These are phyloP conservation scores for Misopates orontium DNA, from an alignment of 257 asterid species.

Conservation along the genomic window DNA sequence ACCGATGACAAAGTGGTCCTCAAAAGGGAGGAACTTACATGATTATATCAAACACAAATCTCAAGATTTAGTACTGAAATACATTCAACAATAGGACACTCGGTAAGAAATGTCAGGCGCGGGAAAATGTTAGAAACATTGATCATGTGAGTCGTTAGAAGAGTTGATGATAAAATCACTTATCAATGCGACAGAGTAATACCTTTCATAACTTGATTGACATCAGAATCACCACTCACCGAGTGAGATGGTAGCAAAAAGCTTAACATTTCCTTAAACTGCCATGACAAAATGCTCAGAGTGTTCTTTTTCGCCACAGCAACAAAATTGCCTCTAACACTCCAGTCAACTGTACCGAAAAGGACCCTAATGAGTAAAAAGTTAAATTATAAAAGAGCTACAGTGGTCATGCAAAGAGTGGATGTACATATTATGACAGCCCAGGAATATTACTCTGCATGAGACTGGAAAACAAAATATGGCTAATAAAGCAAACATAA, in stretches of 20 bases:
- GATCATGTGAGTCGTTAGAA: neutral
- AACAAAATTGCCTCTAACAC: conserved; percentile 57
- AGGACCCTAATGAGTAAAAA: conserved; percentile 25
- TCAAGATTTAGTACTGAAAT: conserved; percentile 7
- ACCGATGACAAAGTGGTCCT: conserved; percentile 2
- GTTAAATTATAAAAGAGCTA: conserved; percentile 19
- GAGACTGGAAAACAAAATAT: conserved; percentile 10
- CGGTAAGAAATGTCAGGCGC: conserved; percentile 17
- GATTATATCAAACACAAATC: conserved; percentile 13
- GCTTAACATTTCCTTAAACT: conserved; percentile 58
- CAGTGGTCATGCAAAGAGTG: conserved; percentile 7
- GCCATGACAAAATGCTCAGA: conserved; percentile 59
- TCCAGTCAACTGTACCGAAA: conserved; percentile 81
- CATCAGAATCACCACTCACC: conserved; percentile 57
- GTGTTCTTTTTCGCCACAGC: conserved; percentile 70
- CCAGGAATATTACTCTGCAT: conserved; percentile 8
- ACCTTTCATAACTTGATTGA: conserved; percentile 47
- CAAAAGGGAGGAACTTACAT: neutral
- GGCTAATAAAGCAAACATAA: neutral
- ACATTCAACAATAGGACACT: conserved; percentile 11
- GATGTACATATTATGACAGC: conserved; percentile 5
- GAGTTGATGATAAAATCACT: neutral
- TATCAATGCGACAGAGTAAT: conserved; percentile 15
- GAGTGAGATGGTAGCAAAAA: conserved; percentile 53
- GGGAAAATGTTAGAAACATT: conserved; percentile 15